Evolutionary conservation across 106 monocot species (phyloP), one percentile per base, ranked within the genome.

Genomic region (Dactylorhiza incarnata): DNA sequence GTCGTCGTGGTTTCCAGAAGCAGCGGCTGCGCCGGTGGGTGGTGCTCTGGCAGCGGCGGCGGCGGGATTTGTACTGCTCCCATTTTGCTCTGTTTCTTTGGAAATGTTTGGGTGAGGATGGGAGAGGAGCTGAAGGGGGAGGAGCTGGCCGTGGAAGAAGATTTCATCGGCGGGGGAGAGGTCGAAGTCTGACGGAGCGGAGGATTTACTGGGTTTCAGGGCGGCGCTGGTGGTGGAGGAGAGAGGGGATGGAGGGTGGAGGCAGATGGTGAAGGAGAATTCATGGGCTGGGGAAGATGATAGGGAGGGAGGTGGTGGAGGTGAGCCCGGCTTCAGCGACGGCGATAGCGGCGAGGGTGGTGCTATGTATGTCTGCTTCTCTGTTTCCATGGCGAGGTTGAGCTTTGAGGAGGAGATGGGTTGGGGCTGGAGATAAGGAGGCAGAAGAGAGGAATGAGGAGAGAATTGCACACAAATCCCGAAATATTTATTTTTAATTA

Each of bases 101-200:
- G 69, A 70, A 17, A 44, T 6, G 45, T 70, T 25, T 0, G 69
- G 46, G 69, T 17, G 46, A 5, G 45, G 69, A 16, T 66, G 66
- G 19, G 69, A 70, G 69, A 70, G 69, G 69, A 87, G 43, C 47
- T 73, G 85, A 51, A 85, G 82, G 52, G 86, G 84, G 17, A 86
- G 84, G 79, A 88, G 93, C 68, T 86, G 93, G 50, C 87, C 88
- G 72, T 89, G 91, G 87, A 91, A 82, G 93, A 88, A 88, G 83
- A 92, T 87, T 68, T 92, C 89, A 48, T 89, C 92, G 79, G 89
- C 89, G 6, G 89, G 92, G 49, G 87, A 76, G 4, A 89, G 80
- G 75, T 93, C 95, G 73, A 83, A 72, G 26, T 70, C 45, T 0
- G 13, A 14, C 16, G 46, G 69, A n/a, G 69, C 2, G 0, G 69